Evolutionary conservation across 78 protist genomes (phyloP), one percentile per base, ranked within the genome.

Genomic region (Bodo saltans): DNA sequence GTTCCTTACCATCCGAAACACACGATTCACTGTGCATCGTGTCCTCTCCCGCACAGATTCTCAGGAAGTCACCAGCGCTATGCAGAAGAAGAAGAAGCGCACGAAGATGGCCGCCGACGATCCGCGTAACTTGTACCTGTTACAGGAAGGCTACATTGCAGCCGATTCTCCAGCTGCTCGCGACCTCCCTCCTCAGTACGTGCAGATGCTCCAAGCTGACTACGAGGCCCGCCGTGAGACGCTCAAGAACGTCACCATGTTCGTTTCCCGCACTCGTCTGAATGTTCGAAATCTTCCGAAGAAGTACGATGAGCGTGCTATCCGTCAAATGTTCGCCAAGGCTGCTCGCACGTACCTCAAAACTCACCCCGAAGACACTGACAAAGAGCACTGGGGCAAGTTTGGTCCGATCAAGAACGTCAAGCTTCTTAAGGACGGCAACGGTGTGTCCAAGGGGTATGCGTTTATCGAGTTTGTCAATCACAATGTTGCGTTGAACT

Each of bases 211-310:
- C 38, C 69, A 37, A 30, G n/a, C 34, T 2, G 32, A 11, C 37
- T 38, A 38, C 32, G 40, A 32, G 74, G 12, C 1, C 41, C 39
- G 47, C 75, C 29, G 33, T 25, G 38, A 29, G 37, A 80, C 80
- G 90, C 74, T 87, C 35, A 12, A 17, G 23, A 71, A 47, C 76
- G 79, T 85, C 71, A 81, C 80, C 73, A 67, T 39, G 34, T 35
- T 73, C 72, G 83, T 87, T 33, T 81, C 86, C n/a, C 1, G 37
- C 32, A 81, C 86, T 21, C 83, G 90, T 0, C 86, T 87, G 37
- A 68, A 52, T 4, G 26, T 80, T 26, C 85, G 83, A 67, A 72
- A 87, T n/a, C 28, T 87, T 25, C 90, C 90, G 37, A 8, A 25
- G 21, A 0, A 0, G 28, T 0, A 53, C 41, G 74, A 67, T 42